Percentiles rank a stretch among this genome's conserved stretches.
Conservation (phyloP, 225 moss, liverwort and hornwort species). For the Sphagnum tenellum region DNA sequence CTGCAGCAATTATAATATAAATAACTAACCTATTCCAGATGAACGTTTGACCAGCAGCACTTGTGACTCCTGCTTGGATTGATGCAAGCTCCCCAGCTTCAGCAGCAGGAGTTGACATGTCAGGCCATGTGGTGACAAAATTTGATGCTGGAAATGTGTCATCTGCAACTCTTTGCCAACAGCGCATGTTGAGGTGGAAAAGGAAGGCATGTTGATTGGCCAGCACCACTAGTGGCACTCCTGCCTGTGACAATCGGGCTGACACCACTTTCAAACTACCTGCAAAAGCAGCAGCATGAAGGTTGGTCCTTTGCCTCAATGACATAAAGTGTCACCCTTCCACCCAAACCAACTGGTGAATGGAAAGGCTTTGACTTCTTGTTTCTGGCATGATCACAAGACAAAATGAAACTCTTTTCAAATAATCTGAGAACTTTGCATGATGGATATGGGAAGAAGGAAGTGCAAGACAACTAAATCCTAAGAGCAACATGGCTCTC, state of each 20-base stretch:
- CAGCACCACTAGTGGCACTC: constrained; percentile 79
- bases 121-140: constrained; percentile 57
- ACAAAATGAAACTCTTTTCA: too few relatives aligned
- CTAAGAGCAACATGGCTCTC: too few relatives aligned
- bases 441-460: too few relatives aligned
- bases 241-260: constrained; percentile 70
- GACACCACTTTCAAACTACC: constrained; percentile 72
- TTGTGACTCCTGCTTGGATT: constrained; percentile 52
- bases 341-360: too few relatives aligned
- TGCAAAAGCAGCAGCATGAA: constrained; percentile 4
- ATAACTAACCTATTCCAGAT: constrained; percentile 42
- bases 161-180: constrained; percentile 91
- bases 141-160: constrained; percentile 68
- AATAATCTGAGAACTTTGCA: too few relatives aligned
- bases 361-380: too few relatives aligned
- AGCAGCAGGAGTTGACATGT: constrained; percentile 28
- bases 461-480: too few relatives aligned
- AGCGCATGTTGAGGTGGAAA: constrained; percentile 78
- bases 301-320: too few relatives aligned
- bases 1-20: too few relatives aligned
- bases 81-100: constrained; percentile 46
- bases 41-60: constrained; percentile 47
- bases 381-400: too few relatives aligned
- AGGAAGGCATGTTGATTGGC: constrained; percentile 86
- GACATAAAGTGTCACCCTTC: too few relatives aligned